These are phyloP conservation scores for Acer saccharum DNA, from an alignment of 345 rosid species.

Conservation along the genomic window DNA sequence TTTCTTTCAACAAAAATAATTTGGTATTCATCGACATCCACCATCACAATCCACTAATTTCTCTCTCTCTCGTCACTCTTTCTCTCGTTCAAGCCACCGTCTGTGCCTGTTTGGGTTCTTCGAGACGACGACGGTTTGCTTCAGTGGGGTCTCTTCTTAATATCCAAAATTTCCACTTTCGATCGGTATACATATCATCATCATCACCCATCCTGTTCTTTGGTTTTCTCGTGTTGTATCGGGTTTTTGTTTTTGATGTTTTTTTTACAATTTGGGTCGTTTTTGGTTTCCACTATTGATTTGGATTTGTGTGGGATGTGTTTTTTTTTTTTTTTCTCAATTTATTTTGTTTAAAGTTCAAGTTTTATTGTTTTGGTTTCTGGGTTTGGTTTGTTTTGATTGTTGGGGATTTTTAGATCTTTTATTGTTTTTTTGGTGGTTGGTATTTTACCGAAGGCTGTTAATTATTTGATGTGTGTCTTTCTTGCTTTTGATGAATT, in stretches of 20 bases:
- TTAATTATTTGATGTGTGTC: background rate
- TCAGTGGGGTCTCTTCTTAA: background rate
- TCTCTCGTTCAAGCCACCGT: constrained; percentile 9
- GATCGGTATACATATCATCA: constrained; percentile 27
- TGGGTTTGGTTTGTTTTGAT: background rate
- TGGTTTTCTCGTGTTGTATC: too few species aligned
- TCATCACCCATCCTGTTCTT: background rate
- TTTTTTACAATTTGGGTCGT: constrained; percentile 24
- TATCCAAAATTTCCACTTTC: constrained; percentile 11
- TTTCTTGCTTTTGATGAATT: background rate
- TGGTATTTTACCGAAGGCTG: background rate
- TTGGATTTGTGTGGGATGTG: background rate
- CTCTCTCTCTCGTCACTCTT: background rate
- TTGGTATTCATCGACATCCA: background rate
- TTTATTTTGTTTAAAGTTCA: background rate
- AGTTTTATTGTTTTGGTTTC: constrained; percentile 1
- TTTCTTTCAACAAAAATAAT: too few species aligned
- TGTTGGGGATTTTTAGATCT: constrained; percentile 15
- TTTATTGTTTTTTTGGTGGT: background rate
- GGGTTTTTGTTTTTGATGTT: background rate
- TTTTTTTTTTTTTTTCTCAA: background rate
- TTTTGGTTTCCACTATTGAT: constrained; percentile 4
- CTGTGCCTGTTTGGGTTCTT: constrained; percentile 8
- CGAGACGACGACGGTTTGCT: background rate
- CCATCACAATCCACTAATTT: constrained; percentile 4